Percentiles rank a stretch among this genome's conserved stretches.
Evolutionary conservation across 768 basidiomycete genomes (phyloP).

Genomic region (Lentinula sp.): DNA sequence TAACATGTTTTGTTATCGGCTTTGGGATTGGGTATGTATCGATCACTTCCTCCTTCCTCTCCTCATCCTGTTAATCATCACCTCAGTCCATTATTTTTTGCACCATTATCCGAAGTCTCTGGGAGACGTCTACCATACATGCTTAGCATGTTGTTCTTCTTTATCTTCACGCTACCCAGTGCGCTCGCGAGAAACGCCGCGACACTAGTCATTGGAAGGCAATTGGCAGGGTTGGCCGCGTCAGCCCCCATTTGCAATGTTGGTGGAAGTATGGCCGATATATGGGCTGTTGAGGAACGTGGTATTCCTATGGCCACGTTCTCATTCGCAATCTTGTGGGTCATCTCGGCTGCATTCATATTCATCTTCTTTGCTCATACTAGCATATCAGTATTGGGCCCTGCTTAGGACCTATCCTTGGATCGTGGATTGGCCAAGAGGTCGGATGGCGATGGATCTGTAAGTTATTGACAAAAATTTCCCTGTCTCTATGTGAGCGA

Average conservation of each 20-base stretch:
- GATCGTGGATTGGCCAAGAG: constrained; percentile 39
- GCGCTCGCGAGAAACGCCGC: constrained; percentile 38
- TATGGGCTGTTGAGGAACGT: constrained; percentile 34
- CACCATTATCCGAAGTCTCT: constrained; percentile 31
- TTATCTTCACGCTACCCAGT: constrained; percentile 41
- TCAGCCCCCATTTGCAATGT: constrained; percentile 39
- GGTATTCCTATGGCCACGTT: constrained; percentile 46
- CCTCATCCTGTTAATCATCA: constrained; percentile 8
- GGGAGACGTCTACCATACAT: constrained; percentile 31
- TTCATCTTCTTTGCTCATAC: background rate
- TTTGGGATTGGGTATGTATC: constrained; percentile 30
- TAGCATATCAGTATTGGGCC: constrained; percentile 30
- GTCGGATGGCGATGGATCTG: constrained; percentile 44
- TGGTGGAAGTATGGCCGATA: constrained; percentile 37
- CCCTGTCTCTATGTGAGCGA: background rate
- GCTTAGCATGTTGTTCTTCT: constrained; percentile 32
- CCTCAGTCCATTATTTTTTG: constrained; percentile 33
- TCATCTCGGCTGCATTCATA: background rate
- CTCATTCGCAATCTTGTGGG: constrained; percentile 40
- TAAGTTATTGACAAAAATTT: constrained; percentile 9
- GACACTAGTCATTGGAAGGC: constrained; percentile 36
- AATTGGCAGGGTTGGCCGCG: constrained; percentile 38
- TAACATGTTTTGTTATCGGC: constrained; percentile 37
- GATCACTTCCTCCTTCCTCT: constrained; percentile 10
- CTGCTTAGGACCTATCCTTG: constrained; percentile 43